Evolutionary conservation across 2,329 filamentous ascomycete species (phyloP).

Genomic region (Trichoderma sp.): DNA sequence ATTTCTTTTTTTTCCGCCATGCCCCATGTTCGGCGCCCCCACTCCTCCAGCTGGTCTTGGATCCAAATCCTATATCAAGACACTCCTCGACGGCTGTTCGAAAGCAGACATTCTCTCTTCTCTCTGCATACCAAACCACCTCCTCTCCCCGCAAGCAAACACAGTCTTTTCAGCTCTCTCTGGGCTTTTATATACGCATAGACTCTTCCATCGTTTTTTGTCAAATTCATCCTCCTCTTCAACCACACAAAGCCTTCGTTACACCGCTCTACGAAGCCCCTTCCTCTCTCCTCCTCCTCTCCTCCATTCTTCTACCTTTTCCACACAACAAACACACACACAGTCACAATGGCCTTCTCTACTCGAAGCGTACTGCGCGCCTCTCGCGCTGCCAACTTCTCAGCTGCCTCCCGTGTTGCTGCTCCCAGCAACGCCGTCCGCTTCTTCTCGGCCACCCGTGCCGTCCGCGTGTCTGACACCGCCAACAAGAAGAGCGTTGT

Average conservation of each 20-base stretch:
- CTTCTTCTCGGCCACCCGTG: conserved; percentile 34
- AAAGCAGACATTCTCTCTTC: conserved; percentile 11
- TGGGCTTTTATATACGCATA: neutral
- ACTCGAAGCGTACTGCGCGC: conserved; percentile 36
- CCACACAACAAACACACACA: neutral
- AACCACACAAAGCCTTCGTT: neutral
- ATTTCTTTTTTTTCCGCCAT: conserved; percentile 10
- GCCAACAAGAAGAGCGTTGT: conserved; percentile 51
- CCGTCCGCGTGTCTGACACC: conserved; percentile 37
- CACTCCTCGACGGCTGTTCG: conserved; percentile 18
- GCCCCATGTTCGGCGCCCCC: conserved; percentile 13
- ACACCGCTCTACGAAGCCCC: conserved; percentile 5
- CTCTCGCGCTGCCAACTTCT: conserved; percentile 32
- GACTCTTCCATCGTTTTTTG: neutral
- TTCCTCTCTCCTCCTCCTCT: neutral
- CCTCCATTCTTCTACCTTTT: neutral
- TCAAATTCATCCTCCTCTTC: neutral
- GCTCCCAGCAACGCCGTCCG: conserved; percentile 29
- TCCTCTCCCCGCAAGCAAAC: conserved; percentile 15
- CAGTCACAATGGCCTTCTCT: conserved; percentile 36
- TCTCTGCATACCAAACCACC: conserved; percentile 17
- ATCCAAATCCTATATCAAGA: conserved; percentile 19
- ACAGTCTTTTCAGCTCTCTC: neutral
- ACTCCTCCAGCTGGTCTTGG: conserved; percentile 9
- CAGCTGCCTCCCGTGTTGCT: conserved; percentile 28